Evolutionary conservation across 805 yeast genomes (phyloP).

Genomic region (Ogataea paradorogensis): DNA sequence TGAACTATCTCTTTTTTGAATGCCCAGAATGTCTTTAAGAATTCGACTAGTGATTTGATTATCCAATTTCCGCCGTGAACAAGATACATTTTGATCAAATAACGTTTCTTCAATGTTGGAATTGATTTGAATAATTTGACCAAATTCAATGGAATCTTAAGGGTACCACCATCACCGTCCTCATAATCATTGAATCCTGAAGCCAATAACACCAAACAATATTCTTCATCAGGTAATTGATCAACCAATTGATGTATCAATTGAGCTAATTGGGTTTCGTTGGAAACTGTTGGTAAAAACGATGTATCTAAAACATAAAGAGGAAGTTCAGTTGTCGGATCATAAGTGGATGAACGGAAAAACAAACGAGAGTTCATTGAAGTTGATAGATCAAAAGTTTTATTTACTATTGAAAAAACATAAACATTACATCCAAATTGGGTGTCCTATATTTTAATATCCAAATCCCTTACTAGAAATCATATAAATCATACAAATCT

Average conservation of each 20-base stretch:
- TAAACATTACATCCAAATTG: neutral
- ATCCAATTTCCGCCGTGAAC: slow-evolving; percentile 88
- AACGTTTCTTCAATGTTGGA: slow-evolving; percentile 51
- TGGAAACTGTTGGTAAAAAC: slow-evolving; percentile 55
- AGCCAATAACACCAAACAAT: slow-evolving; percentile 72
- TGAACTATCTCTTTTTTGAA: slow-evolving; percentile 28
- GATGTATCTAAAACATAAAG: slow-evolving; percentile 82
- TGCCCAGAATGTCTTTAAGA: slow-evolving; percentile 55
- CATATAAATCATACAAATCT: slow-evolving; percentile 6
- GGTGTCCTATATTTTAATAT: neutral
- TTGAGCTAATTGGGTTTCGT: slow-evolving; percentile 41
- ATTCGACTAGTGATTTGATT: slow-evolving; percentile 70
- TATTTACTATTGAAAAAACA: slow-evolving; percentile 1
- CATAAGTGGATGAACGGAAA: slow-evolving; percentile 57
- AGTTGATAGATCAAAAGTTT: slow-evolving; percentile 1
- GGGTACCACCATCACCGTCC: slow-evolving; percentile 10
- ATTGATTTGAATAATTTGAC: slow-evolving; percentile 51
- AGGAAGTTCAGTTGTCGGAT: slow-evolving; percentile 67
- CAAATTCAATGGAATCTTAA: slow-evolving; percentile 30
- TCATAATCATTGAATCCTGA: slow-evolving; percentile 64
- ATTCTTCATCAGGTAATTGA: slow-evolving; percentile 58
- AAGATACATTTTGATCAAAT: slow-evolving; percentile 61
- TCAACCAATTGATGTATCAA: slow-evolving; percentile 56
- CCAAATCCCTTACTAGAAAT: slow-evolving; percentile 5
- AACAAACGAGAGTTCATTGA: slow-evolving; percentile 33